Evolutionary conservation across 2,329 filamentous ascomycete genomes (phyloP), one percentile per base, ranked within the genome.

Genomic region (Phaeosphaeria sp.): DNA sequence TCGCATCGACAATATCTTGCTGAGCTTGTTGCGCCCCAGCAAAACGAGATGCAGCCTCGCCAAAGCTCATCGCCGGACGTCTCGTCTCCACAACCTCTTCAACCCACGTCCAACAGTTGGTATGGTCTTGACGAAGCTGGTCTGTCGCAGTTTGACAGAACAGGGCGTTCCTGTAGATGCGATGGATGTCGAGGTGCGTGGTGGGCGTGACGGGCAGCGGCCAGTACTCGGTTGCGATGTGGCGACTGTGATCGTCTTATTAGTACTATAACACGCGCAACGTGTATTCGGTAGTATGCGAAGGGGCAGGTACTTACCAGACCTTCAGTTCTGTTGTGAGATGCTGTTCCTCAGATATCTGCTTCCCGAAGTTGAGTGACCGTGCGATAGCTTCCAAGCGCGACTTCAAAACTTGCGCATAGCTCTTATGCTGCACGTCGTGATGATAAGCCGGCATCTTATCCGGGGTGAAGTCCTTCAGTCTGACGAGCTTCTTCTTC

Each of bases 171-270:
- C 54, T 60, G 46, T 63, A 66, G 30, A 56, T 65, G 43, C 56
- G 53, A 18, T 58, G 56, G 2, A 68, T 53, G 21, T 46, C 51
- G 25, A 68, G 47, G 48, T 66, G 55, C 7, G 61, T 56, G 6
- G 24, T 57, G n/a, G 27, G 33, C 42, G 20, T 50, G n/a, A 51
- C 30, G 15, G 61, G 59, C 11, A 61, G 46, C 5, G 65, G 68
- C 68, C 66, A 71, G 47, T 65, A 63, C 3, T 56, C 39, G 0
- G 49, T 30, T 2, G 68, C 62, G 22, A 69, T 63, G 20, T 63
- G 44, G 6, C 46, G 59, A 43, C 63, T 60, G 2, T 4, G 1
- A 2, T 1, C 20, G 20, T 13, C 4, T 11, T 40, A 24, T 42
- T 11, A 27, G 22, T 51, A 30, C 25, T 5, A 30, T 6, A 30